Base-by-base conservation (phyloP, 2,329 filamentous ascomycete species). In the Paraconiothyrium sp. region DNA sequence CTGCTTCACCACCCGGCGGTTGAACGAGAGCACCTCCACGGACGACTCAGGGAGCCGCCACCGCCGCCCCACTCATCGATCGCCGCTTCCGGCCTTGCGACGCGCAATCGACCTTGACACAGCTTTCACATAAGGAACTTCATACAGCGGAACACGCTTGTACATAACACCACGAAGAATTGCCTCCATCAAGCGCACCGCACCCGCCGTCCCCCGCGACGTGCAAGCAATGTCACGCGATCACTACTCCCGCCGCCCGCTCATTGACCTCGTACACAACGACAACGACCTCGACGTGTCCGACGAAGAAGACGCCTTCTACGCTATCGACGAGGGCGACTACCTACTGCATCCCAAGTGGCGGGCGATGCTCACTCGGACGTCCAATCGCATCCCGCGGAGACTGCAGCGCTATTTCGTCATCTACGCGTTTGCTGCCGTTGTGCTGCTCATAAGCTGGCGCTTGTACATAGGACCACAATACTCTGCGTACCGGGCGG, bases 241-340 rank as follows among this genome's bases (percentile, higher is more conserved):
- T 61, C 43, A 69, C 46, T 54, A 58, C 27, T 58, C 59, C 27
- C 63, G 65, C 46, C 68, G 65, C 10, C 69, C 69, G 27, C 72
- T 76, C 67, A 71, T 77, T 65, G 73, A 76, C 59, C 64, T 70
- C 43, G 74, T 75, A 41, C 70, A 73, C 37, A 61, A 70, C 59
- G 58, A 72, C 51, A 57, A 71, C 56, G 58, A 71, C 48, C 64
- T 77, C 60, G 76, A 78, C 63, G 77, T 79, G 50, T 75, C 78
- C 14, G 78, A 81, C 57, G 76, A 78, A 69, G 76, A 79, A 64
- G 73, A 77, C 32, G 68, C 68, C 44, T 77, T 76, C 69, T 79
- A 78, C 67, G 65, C 63, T 57, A 65, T 69, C 59, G 77, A 79
- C 54, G 74, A 78, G 37, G 63, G 68, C 61, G 72, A 75, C 47